These are phyloP conservation scores for Chalara sp. DNA, from an alignment of 2,329 filamentous ascomycete genomes.

Conservation along the genomic window DNA sequence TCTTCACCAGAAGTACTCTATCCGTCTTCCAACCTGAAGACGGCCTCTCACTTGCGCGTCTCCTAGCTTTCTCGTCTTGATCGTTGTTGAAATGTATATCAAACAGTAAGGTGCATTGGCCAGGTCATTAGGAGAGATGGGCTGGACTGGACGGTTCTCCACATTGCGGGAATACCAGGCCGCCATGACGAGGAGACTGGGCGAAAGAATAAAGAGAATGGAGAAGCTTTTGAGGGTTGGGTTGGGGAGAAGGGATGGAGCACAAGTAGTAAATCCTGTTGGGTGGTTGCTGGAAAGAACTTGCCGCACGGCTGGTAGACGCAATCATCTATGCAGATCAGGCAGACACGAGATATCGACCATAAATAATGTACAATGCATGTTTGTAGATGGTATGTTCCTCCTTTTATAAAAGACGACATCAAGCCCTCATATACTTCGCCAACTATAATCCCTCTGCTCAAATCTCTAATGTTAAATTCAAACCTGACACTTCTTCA, in stretches of 20 bases:
- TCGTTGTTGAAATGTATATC: neutral
- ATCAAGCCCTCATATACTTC: too few species aligned
- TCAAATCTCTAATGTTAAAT: too few species aligned
- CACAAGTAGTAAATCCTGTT: neutral
- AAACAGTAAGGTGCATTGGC: neutral
- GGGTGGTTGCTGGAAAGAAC: too few species aligned
- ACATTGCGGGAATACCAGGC: neutral
- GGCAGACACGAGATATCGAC: too few species aligned
- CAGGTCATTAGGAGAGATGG: neutral
- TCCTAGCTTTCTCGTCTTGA: neutral
- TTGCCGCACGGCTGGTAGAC: too few species aligned
- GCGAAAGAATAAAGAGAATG: constrained; percentile 3
- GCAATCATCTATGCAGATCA: too few species aligned
- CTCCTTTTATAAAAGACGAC: too few species aligned
- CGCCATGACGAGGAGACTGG: neutral
- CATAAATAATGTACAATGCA: too few species aligned
- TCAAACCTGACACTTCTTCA: too few species aligned
- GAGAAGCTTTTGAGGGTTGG: constrained; percentile 6
- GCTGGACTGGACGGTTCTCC: neutral
- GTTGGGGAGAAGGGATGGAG: neutral
- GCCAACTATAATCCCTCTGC: too few species aligned
- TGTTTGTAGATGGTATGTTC: too few species aligned
- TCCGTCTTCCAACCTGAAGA: neutral
- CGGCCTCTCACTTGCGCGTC: neutral
- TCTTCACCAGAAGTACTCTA: neutral